Evolutionary conservation across 495 filamentous ascomycete genomes (phyloP).

Genomic region (Penicillium dipodomyicola): DNA sequence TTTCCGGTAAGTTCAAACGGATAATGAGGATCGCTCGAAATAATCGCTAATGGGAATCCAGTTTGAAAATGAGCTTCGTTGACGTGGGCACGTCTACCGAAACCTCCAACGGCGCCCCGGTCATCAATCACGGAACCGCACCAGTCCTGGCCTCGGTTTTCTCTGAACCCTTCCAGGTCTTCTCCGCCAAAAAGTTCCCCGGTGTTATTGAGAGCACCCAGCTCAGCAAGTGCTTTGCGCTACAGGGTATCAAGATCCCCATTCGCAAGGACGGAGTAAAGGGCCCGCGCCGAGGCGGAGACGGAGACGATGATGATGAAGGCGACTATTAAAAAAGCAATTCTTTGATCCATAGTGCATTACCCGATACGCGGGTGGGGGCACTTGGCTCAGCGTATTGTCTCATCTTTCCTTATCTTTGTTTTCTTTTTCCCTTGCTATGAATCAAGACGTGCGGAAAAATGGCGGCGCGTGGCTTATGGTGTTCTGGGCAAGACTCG

Average conservation of each 20-base stretch:
- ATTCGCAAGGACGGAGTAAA: constrained; percentile 83
- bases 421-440: constrained; percentile 13
- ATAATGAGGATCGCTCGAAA: not conserved
- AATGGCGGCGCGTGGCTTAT: constrained; percentile 28
- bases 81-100: constrained; percentile 63
- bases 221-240: constrained; percentile 91
- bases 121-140: constrained; percentile 74
- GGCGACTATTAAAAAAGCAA: constrained; percentile 27
- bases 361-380: not conserved
- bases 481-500: constrained; percentile 33
- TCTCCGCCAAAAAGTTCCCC: constrained; percentile 95
- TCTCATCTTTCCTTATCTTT: constrained; percentile 12
- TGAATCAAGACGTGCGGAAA: constrained; percentile 18
- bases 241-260: constrained; percentile 95
- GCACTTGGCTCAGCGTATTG: constrained; percentile 1
- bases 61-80: constrained; percentile 77
- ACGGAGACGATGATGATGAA: constrained; percentile 58
- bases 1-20: constrained; percentile 65
- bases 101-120: constrained; percentile 36
- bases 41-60: constrained; percentile 23
- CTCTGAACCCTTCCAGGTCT: constrained; percentile 89
- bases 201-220: constrained; percentile 92
- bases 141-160: constrained; percentile 86
- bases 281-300: constrained; percentile 56
- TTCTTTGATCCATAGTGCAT: not conserved